Evolutionary conservation across 164 flowering plant genomes (phyloP).

Genomic region (Umbilicus rupestris): DNA sequence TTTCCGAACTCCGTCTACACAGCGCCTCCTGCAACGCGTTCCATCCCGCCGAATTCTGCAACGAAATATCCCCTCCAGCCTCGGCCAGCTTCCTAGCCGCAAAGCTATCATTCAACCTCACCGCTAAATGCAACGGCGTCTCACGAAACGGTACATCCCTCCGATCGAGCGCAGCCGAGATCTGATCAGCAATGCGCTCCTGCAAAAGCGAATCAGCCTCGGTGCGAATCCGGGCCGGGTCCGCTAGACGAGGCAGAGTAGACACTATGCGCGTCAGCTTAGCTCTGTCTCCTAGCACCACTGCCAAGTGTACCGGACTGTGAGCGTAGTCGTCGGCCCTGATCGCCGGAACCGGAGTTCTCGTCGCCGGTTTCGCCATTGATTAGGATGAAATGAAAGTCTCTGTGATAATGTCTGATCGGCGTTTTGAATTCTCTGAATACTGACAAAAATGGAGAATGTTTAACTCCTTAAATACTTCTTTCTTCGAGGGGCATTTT

Average conservation of each 20-base stretch:
- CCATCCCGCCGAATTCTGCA: constrained; percentile 87
- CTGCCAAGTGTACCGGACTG: constrained; percentile 81
- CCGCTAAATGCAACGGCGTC: constrained; percentile 85
- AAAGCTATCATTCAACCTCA: constrained; percentile 45
- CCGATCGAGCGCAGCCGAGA: constrained; percentile 70
- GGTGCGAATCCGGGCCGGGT: constrained; percentile 41
- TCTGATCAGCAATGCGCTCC: constrained; percentile 50
- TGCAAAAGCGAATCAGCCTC: constrained; percentile 70
- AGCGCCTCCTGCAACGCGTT: constrained; percentile 77
- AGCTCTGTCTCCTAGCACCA: constrained; percentile 49
- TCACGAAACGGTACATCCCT: constrained; percentile 74
- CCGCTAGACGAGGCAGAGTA: constrained; percentile 52
- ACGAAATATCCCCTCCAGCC: constrained; percentile 80
- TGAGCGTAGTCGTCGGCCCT: constrained; percentile 45
- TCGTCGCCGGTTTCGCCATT: constrained; percentile 23
- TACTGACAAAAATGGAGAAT: not conserved
- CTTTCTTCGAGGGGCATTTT: constrained; percentile 11
- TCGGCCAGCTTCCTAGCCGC: constrained; percentile 43
- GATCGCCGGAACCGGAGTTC: constrained; percentile 16
- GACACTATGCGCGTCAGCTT: constrained; percentile 46
- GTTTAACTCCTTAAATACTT: not conserved
- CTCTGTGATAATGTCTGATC: not conserved
- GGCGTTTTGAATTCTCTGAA: not conserved
- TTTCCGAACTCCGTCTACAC: constrained; percentile 38
- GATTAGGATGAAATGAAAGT: not conserved